These are phyloP conservation scores for Penicillium pulvis DNA, from an alignment of 495 filamentous ascomycete genomes.

Conservation along the genomic window DNA sequence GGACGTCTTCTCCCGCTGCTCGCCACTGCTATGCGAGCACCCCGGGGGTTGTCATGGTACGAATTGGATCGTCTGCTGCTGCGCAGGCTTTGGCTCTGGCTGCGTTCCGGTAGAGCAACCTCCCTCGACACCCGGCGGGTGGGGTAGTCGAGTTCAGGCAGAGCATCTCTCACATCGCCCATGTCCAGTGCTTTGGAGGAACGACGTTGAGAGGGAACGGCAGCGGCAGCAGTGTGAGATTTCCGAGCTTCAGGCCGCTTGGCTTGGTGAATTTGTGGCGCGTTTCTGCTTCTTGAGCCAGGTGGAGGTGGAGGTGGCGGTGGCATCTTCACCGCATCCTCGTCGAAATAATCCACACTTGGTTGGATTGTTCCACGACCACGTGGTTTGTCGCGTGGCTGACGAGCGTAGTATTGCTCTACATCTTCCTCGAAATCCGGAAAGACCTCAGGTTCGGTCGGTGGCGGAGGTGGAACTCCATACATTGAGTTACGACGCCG, in stretches of 20 bases:
- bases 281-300: slow-evolving; percentile 27
- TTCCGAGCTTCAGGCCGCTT: slow-evolving; percentile 32
- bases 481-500: slow-evolving; percentile 41
- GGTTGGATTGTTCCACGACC: slow-evolving; percentile 16
- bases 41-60: slow-evolving; percentile 37
- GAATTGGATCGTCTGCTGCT: slow-evolving; percentile 28
- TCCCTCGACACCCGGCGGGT: slow-evolving; percentile 35
- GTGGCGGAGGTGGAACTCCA: slow-evolving; percentile 29
- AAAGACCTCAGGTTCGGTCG: slow-evolving; percentile 19
- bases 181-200: slow-evolving; percentile 35
- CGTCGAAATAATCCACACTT: slow-evolving; percentile 39
- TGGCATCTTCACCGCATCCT: slow-evolving; percentile 45
- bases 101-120: slow-evolving; percentile 36
- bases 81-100: slow-evolving; percentile 37
- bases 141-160: slow-evolving; percentile 35
- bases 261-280: slow-evolving; percentile 40
- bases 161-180: slow-evolving; percentile 31
- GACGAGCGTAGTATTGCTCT: slow-evolving; percentile 22
- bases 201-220: slow-evolving; percentile 34
- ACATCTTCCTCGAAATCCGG: slow-evolving; percentile 34
- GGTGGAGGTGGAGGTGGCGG: slow-evolving; percentile 36
- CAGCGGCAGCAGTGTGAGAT: slow-evolving; percentile 26
- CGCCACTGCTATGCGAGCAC: slow-evolving; percentile 37
- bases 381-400: slow-evolving; percentile 9
- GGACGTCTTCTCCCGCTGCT: slow-evolving; percentile 33